These are phyloP conservation scores for Colletotrichum viniferum DNA, from an alignment of 2,329 filamentous ascomycete genomes.

Conservation along the genomic window DNA sequence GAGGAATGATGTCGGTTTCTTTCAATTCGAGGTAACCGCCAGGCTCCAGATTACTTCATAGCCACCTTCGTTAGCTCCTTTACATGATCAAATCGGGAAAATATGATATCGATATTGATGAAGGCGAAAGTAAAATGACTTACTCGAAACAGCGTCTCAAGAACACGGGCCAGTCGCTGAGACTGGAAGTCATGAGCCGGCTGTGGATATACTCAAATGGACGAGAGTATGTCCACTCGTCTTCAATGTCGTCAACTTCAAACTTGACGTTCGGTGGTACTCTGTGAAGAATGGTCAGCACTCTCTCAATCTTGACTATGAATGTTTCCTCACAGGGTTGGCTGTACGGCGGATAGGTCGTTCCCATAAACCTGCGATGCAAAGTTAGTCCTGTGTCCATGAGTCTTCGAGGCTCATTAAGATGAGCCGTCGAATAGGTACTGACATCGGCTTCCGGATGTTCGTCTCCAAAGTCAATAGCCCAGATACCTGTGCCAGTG, in stretches of 20 bases:
- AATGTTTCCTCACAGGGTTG: neutral
- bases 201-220: conserved; percentile 39
- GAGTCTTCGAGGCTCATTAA: no score
- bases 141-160: neutral
- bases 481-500: conserved; percentile 28
- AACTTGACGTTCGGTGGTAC: conserved; percentile 50
- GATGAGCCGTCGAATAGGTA: no score
- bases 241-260: conserved; percentile 39
- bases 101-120: no score
- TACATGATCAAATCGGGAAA: no score
- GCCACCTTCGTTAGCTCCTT: neutral
- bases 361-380: conserved; percentile 25
- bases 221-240: conserved; percentile 33
- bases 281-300: neutral
- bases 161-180: conserved; percentile 42
- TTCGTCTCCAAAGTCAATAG: conserved; percentile 30
- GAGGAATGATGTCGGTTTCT: neutral
- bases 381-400: no score
- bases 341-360: conserved; percentile 36
- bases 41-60: conserved; percentile 34
- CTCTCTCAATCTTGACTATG: no score
- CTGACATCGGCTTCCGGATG: conserved; percentile 22
- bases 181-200: conserved; percentile 32
- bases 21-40: conserved; percentile 45
- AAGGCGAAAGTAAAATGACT: neutral